Evolutionary conservation across 2,329 filamentous ascomycete species (phyloP).

Genomic region (Calonectria fujianensis): DNA sequence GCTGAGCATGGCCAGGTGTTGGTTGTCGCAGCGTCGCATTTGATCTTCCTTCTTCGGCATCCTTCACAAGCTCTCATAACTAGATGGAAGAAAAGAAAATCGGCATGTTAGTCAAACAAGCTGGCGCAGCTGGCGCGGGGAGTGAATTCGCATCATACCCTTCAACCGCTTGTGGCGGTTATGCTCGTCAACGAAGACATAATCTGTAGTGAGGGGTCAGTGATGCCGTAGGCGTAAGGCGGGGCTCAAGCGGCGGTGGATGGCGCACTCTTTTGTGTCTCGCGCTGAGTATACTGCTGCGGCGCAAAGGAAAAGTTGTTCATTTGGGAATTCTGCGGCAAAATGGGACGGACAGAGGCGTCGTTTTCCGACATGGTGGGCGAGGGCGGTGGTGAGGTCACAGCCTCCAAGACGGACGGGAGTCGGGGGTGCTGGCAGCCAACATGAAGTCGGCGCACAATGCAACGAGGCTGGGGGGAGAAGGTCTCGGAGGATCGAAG

Average conservation of each 20-base stretch:
- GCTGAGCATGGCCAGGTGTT: slow-evolving; percentile 98
- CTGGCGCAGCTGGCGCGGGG: neutral
- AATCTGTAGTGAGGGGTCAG: slow-evolving; percentile 75
- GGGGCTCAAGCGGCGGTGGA: slow-evolving; percentile 41
- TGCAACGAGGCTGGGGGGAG: slow-evolving; percentile 34
- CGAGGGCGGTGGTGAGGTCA: slow-evolving; percentile 49
- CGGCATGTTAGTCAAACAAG: slow-evolving; percentile 34
- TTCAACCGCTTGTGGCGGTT: slow-evolving; percentile 98
- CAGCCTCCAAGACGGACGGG: slow-evolving; percentile 50
- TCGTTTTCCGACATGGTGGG: slow-evolving; percentile 76
- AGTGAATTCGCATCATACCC: slow-evolving; percentile 72
- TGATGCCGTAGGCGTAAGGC: slow-evolving; percentile 17
- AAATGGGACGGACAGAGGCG: slow-evolving; percentile 75
- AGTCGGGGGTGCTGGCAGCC: slow-evolving; percentile 43
- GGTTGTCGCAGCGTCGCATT: slow-evolving; percentile 96
- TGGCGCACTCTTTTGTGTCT: slow-evolving; percentile 88
- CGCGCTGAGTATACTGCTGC: slow-evolving; percentile 72
- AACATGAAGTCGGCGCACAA: slow-evolving; percentile 58
- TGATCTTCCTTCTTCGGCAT: slow-evolving; percentile 95
- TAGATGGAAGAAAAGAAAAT: slow-evolving; percentile 59
- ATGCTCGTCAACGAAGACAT: slow-evolving; percentile 99
- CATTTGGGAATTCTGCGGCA: slow-evolving; percentile 78
- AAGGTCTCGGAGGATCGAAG: slow-evolving; percentile 33
- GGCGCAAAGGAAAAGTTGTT: slow-evolving; percentile 86
- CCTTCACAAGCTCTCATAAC: slow-evolving; percentile 99